These are phyloP conservation scores for Typha latifolia DNA, from an alignment of 176 grass and related monocot species.

Conservation along the genomic window DNA sequence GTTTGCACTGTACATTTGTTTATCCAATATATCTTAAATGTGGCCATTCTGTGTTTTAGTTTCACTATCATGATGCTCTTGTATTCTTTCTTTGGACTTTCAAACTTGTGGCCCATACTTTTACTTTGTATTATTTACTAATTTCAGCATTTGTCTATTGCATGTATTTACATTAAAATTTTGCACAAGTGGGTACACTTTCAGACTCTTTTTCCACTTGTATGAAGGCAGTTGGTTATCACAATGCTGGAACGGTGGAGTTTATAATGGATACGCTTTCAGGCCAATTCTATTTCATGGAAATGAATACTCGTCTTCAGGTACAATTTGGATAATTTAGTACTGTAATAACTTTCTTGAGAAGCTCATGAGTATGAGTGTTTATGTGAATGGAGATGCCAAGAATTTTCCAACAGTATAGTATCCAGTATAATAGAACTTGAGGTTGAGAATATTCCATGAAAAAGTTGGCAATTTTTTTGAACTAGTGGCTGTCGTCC, in stretches of 20 bases:
- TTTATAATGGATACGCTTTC: constrained; percentile 90
- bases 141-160: background rate
- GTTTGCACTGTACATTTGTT: background rate
- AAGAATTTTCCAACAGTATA: no score
- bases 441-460: no score
- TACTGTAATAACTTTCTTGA: background rate
- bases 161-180: background rate
- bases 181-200: background rate
- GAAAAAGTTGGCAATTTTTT: no score
- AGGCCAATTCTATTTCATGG: constrained; percentile 93
- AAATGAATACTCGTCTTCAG: constrained; percentile 98
- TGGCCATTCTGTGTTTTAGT: background rate
- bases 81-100: background rate
- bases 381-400: background rate
- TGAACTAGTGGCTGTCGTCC: no score
- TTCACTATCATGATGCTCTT: background rate
- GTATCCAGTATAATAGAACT: no score
- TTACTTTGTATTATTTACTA: background rate
- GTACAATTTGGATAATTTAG: constrained; percentile 22
- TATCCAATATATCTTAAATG: background rate
- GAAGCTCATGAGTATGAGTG: no score
- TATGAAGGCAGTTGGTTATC: constrained; percentile 92
- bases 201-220: background rate
- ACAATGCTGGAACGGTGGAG: constrained; percentile 95
- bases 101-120: background rate